phyloP scores from a whole-genome alignment of 179 eudicot species.

The Pouteria campechiana region DNA sequence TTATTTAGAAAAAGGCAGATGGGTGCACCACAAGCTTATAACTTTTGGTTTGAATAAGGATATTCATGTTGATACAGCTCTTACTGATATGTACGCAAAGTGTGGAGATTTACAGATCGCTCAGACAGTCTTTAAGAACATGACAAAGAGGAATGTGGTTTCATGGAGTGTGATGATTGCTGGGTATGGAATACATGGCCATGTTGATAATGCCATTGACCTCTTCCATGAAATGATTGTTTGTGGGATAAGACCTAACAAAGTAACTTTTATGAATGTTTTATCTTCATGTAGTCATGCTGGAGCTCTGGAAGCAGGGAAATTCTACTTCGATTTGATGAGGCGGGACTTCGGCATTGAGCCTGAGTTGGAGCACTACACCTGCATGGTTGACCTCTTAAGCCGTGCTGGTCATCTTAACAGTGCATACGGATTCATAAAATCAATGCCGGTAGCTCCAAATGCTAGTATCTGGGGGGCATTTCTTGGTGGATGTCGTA shows the following conservation, averaged over 20 bases:
- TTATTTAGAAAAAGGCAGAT: constrained; percentile 36
- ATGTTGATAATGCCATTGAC: constrained; percentile 19
- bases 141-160: constrained; percentile 33
- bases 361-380: constrained; percentile 35
- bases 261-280: constrained; percentile 41
- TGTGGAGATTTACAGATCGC: constrained; percentile 52
- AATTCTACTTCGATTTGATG: constrained; percentile 32
- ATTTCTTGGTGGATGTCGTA: constrained; percentile 46
- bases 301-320: constrained; percentile 36
- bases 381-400: constrained; percentile 42
- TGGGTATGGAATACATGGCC: constrained; percentile 45
- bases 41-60: constrained; percentile 20
- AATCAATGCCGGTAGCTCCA: constrained; percentile 29
- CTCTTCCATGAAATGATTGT: constrained; percentile 35
- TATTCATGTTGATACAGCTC: constrained; percentile 34
- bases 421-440: constrained; percentile 33
- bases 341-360: constrained; percentile 21
- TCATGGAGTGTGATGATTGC: constrained; percentile 56
- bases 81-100: constrained; percentile 45
- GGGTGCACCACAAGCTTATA: constrained; percentile 47
- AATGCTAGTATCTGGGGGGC: constrained; percentile 44
- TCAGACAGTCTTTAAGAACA: constrained; percentile 28
- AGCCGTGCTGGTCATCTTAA: constrained; percentile 55
- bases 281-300: constrained; percentile 57
- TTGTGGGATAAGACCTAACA: constrained; percentile 37